A percentile compares a stretch with the other conserved stretches of the same genome.
These are phyloP conservation scores for Paracorniculantispora psalliotae DNA, from an alignment of 2,329 filamentous ascomycete species.

Conservation along the genomic window DNA sequence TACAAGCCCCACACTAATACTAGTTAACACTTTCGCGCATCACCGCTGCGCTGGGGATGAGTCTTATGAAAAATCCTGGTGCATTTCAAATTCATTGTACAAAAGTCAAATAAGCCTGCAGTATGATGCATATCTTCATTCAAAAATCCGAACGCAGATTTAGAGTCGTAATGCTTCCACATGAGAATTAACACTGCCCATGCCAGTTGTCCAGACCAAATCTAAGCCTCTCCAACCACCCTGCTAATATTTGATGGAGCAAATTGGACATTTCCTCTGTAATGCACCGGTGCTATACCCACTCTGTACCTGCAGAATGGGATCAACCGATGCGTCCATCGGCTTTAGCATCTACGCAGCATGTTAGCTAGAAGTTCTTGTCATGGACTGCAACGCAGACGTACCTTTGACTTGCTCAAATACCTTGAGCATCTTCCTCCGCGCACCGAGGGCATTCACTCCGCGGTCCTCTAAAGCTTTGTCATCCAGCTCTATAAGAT, in stretches of 20 bases:
- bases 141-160: neutral
- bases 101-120: neutral
- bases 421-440: constrained; percentile 98
- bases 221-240: neutral
- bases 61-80: neutral
- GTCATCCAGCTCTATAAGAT: constrained; percentile 86
- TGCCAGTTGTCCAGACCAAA: neutral
- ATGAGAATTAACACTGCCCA: neutral
- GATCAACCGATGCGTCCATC: constrained; percentile 10
- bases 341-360: constrained; percentile 3
- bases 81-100: neutral
- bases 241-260: neutral
- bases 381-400: constrained; percentile 16
- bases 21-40: neutral
- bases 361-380: neutral
- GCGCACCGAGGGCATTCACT: constrained; percentile 88
- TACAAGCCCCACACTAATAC: no score
- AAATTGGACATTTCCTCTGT: neutral
- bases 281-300: neutral
- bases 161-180: neutral
- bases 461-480: constrained; percentile 88
- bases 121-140: neutral
- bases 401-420: constrained; percentile 89
- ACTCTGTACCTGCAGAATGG: constrained; percentile 11
- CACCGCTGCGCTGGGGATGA: neutral